Evolutionary conservation across 2,329 filamentous ascomycete species (phyloP).

Genomic region (Epichloe bromicola): DNA sequence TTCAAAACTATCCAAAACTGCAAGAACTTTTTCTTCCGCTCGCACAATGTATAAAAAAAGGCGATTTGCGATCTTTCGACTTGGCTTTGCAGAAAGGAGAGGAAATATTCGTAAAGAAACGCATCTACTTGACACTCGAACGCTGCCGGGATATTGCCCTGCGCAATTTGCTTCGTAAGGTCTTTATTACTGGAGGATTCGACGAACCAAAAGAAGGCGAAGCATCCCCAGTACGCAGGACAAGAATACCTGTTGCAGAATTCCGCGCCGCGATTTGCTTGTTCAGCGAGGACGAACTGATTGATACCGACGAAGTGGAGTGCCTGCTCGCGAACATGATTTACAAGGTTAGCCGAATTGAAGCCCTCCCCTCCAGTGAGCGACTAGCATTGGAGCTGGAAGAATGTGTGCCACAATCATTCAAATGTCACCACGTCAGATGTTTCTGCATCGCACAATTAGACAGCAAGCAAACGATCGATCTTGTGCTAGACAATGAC

Average conservation of each 20-base stretch:
- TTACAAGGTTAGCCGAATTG: conserved; percentile 63
- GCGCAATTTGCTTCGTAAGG: conserved; percentile 82
- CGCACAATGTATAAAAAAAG: conserved; percentile 63
- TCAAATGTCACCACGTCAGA: not conserved
- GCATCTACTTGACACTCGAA: conserved; percentile 91
- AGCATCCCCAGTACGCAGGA: conserved; percentile 50
- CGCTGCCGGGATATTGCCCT: conserved; percentile 82
- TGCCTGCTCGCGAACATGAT: conserved; percentile 93
- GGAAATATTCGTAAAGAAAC: conserved; percentile 82
- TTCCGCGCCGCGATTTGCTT: conserved; percentile 77
- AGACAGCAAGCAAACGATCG: not conserved
- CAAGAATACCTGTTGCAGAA: conserved; percentile 68
- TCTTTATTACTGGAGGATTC: conserved; percentile 80
- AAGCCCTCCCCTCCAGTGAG: not conserved
- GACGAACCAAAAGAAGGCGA: conserved; percentile 62
- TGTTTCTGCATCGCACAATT: not conserved
- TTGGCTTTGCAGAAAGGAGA: conserved; percentile 67
- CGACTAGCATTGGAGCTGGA: not conserved
- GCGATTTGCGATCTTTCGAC: conserved; percentile 76
- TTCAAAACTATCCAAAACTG: conserved; percentile 63
- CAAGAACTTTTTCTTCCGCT: conserved; percentile 69
- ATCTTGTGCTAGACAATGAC: not conserved
- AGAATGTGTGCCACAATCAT: not conserved
- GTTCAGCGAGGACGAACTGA: conserved; percentile 47
- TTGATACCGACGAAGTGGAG: conserved; percentile 89